Evolutionary conservation across 495 filamentous ascomycete genomes (phyloP).

Genomic region (Neurospora tetraspora): DNA sequence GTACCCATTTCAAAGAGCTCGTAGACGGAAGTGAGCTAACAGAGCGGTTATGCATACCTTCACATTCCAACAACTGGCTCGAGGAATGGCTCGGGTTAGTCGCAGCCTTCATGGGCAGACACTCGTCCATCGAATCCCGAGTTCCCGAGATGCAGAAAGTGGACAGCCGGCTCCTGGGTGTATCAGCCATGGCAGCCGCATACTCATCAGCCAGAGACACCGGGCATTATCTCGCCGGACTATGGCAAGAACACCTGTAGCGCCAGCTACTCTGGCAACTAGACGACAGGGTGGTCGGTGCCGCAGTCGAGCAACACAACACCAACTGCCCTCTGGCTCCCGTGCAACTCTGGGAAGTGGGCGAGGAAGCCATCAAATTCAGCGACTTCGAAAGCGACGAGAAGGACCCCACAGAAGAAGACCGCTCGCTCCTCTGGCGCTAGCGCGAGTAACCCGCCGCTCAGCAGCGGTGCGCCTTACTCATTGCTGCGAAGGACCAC

Average conservation of each 20-base stretch:
- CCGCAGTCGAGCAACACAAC: background rate
- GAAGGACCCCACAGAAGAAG: background rate
- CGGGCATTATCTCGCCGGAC: background rate
- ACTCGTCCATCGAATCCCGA: background rate
- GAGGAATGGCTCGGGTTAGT: background rate
- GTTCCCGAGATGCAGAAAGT: background rate
- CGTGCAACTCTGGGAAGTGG: background rate
- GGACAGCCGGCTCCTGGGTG: background rate
- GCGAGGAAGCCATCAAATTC: background rate
- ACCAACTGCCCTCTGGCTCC: background rate
- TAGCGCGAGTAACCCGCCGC: background rate
- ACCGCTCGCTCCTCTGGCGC: background rate
- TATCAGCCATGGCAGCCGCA: background rate
- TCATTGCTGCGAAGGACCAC: background rate
- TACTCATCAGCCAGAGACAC: background rate
- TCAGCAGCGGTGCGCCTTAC: background rate
- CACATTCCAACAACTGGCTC: background rate
- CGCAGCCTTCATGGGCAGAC: background rate
- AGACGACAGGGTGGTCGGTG: background rate
- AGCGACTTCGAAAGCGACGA: background rate
- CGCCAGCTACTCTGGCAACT: background rate
- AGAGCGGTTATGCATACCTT: background rate
- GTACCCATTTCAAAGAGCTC: background rate
- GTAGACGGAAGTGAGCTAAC: background rate
- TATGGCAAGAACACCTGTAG: background rate